Conservation (phyloP, 2,329 filamentous ascomycete species). For the Calonectria honghensis region DNA sequence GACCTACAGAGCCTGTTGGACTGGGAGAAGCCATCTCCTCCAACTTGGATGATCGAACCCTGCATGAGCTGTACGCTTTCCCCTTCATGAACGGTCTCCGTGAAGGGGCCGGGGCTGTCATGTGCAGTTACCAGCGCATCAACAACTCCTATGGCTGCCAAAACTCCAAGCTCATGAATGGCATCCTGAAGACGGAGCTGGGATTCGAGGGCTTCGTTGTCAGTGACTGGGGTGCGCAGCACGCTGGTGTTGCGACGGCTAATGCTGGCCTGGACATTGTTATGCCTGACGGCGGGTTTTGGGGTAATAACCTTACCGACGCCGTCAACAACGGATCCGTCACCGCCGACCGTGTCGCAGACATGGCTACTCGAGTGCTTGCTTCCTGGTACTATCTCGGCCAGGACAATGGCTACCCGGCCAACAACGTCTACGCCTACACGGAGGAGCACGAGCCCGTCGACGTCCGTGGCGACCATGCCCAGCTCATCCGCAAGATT, state of each 20-base stretch:
- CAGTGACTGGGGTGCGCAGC: constrained; percentile 86
- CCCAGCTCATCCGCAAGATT: constrained; percentile 81
- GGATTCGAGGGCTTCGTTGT: constrained; percentile 89
- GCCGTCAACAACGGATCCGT: constrained; percentile 25
- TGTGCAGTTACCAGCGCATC: constrained; percentile 84
- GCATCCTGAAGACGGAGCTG: constrained; percentile 85
- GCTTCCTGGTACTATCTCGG: constrained; percentile 15
- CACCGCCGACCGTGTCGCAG: not conserved
- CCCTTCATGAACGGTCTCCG: constrained; percentile 84
- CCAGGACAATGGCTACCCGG: constrained; percentile 14
- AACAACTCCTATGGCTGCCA: constrained; percentile 89
- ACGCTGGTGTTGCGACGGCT: constrained; percentile 79
- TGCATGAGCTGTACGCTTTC: constrained; percentile 87
- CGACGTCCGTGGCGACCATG: constrained; percentile 86
- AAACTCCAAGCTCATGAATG: constrained; percentile 85
- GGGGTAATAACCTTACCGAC: constrained; percentile 8
- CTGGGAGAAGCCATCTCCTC: constrained; percentile 75
- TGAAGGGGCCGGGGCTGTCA: constrained; percentile 78
- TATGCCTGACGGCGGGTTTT: constrained; percentile 80
- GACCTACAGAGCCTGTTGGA: constrained; percentile 71
- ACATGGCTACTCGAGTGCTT: constrained; percentile 22
- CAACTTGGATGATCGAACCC: constrained; percentile 82
- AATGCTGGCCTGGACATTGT: constrained; percentile 87
- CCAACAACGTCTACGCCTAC: constrained; percentile 11
- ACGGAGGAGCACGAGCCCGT: constrained; percentile 63